These are phyloP conservation scores for Haberlea rhodopensis DNA, from an alignment of 257 asterid species.

Conservation along the genomic window DNA sequence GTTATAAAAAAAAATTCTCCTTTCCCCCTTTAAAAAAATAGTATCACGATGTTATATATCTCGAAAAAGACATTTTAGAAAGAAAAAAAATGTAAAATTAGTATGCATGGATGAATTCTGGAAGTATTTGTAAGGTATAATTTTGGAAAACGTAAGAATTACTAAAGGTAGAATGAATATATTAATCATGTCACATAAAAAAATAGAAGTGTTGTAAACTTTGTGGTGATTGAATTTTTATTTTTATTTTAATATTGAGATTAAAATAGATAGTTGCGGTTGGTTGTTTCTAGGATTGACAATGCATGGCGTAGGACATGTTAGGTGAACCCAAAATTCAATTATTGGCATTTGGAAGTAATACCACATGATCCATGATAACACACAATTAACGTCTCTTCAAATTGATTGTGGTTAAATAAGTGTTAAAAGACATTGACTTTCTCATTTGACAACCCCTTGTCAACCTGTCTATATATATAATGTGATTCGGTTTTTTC, in stretches of 20 bases:
- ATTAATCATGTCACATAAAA: not conserved
- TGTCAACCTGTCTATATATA: no score
- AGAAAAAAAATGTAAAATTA: not conserved
- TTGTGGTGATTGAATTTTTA: not conserved
- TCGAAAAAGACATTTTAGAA: no score
- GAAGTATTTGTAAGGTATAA: not conserved
- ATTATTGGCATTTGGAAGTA: slow-evolving; percentile 18
- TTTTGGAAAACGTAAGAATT: not conserved
- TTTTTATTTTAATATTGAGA: not conserved
- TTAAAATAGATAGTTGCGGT: not conserved
- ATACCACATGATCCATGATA: no score
- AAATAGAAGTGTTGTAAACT: not conserved
- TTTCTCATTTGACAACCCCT: no score
- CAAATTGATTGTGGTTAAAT: no score
- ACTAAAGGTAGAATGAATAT: not conserved
- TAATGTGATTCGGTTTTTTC: no score
- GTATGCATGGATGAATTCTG: not conserved
- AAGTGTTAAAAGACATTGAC: no score
- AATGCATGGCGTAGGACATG: slow-evolving; percentile 17
- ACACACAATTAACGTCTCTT: no score
- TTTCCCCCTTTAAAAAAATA: no score
- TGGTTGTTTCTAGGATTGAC: not conserved
- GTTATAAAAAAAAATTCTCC: no score
- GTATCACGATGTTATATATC: no score
- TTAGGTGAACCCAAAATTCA: slow-evolving; percentile 28